Conservation (phyloP, 2,329 filamentous ascomycete genomes). For the Bipolaris victoriae region DNA sequence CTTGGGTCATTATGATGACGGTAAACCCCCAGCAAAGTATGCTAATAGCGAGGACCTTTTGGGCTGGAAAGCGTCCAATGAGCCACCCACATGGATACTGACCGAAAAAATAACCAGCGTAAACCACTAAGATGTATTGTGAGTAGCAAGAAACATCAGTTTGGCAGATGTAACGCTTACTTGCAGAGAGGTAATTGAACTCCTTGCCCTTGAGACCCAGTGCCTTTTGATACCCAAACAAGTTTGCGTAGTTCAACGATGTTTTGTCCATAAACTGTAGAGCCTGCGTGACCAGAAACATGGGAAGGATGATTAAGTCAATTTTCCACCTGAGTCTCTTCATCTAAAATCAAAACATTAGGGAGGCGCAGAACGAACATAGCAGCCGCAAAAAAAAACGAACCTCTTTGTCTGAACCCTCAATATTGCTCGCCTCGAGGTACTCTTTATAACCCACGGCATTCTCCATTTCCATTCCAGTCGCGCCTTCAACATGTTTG, state of each 20-base stretch:
- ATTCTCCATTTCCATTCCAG: slow-evolving; percentile 5
- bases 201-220: slow-evolving; percentile 41
- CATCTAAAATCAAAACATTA: slow-evolving; percentile 1
- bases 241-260: slow-evolving; percentile 34
- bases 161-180: background rate
- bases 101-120: slow-evolving; percentile 52
- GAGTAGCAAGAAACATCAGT: background rate
- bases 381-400: too few relatives aligned
- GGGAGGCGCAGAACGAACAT: too few relatives aligned
- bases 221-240: slow-evolving; percentile 48
- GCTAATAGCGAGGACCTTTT: slow-evolving; percentile 43
- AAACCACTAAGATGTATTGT: slow-evolving; percentile 34
- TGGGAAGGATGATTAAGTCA: slow-evolving; percentile 31
- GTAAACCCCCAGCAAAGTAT: slow-evolving; percentile 45
- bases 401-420: slow-evolving; percentile 19
- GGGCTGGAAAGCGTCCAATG: slow-evolving; percentile 48
- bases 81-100: slow-evolving; percentile 53
- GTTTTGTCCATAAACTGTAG: slow-evolving; percentile 36
- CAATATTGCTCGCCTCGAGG: slow-evolving; percentile 17
- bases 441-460: slow-evolving; percentile 30
- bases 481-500: too few relatives aligned
- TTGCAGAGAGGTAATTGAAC: slow-evolving; percentile 49
- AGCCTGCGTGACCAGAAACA: slow-evolving; percentile 31
- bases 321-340: slow-evolving; percentile 29
- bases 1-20: slow-evolving; percentile 46